Evolutionary conservation across 768 basidiomycete species (phyloP).

Genomic region (Serendipita indica): DNA sequence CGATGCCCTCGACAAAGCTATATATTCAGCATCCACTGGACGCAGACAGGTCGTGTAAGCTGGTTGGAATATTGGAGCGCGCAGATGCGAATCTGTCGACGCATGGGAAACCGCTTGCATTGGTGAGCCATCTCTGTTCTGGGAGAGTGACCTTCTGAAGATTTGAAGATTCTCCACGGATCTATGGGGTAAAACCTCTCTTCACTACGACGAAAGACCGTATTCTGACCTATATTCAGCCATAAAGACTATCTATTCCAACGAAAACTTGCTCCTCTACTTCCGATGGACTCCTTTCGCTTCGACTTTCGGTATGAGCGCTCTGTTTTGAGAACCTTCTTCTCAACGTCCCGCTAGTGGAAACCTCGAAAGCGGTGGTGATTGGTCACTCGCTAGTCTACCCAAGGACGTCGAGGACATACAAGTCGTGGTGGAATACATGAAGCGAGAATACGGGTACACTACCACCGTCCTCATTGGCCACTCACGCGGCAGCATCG

Average conservation of each 20-base stretch:
- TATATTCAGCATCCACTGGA: background rate
- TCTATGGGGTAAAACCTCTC: background rate
- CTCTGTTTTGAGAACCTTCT: background rate
- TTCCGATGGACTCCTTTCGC: constrained; percentile 68
- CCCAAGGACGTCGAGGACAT: constrained; percentile 52
- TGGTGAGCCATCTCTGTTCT: background rate
- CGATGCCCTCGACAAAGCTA: background rate
- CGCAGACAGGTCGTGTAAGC: background rate
- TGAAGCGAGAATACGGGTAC: constrained; percentile 48
- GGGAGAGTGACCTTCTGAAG: background rate
- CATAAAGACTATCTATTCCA: constrained; percentile 80
- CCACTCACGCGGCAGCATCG: constrained; percentile 66
- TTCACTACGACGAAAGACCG: background rate
- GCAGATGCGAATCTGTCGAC: background rate
- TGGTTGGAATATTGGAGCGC: background rate
- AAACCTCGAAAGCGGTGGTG: constrained; percentile 60
- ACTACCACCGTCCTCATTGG: constrained; percentile 53
- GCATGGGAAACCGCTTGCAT: background rate
- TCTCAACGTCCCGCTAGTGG: constrained; percentile 33
- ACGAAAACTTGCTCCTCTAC: constrained; percentile 44
- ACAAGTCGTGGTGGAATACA: constrained; percentile 44
- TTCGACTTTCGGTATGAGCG: constrained; percentile 62
- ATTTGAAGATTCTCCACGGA: background rate
- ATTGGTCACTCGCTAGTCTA: constrained; percentile 46
- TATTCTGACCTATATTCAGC: constrained; percentile 26